Conservation (phyloP, 2,329 filamentous ascomycete genomes). For the Trichophyton rubrum region DNA sequence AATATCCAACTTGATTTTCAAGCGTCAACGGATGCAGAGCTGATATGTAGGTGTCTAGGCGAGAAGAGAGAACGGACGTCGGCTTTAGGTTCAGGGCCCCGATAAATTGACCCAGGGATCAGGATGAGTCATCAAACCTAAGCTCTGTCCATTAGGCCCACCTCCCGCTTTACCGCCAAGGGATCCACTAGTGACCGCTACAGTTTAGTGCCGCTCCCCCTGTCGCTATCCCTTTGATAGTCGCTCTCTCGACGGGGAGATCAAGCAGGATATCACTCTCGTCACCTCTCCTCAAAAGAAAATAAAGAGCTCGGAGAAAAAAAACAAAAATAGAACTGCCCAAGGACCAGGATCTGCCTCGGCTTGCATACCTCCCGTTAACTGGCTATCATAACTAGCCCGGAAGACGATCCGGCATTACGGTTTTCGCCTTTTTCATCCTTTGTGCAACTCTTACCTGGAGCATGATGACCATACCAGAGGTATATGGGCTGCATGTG, state of each 20-base stretch:
- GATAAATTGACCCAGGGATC: neutral
- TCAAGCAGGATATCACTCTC: neutral
- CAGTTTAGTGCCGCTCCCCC: neutral
- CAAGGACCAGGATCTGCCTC: neutral
- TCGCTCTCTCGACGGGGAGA: neutral
- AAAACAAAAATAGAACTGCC: neutral
- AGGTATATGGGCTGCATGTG: neutral
- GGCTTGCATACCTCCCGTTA: neutral
- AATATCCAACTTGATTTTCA: neutral
- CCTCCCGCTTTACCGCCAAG: neutral
- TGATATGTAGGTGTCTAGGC: neutral
- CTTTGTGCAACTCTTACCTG: neutral
- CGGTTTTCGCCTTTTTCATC: conserved; percentile 1
- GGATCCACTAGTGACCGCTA: neutral
- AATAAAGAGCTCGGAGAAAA: neutral
- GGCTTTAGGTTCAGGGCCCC: neutral
- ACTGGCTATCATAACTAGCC: neutral
- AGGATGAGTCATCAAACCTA: neutral
- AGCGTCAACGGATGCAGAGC: neutral
- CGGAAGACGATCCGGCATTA: neutral
- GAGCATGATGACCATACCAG: neutral
- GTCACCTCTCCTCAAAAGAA: neutral
- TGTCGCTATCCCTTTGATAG: neutral
- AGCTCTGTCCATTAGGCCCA: neutral
- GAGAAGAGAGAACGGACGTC: neutral